Evolutionary conservation across 306 rosid genomes (phyloP).

Genomic region (Quercus agrifolia): DNA sequence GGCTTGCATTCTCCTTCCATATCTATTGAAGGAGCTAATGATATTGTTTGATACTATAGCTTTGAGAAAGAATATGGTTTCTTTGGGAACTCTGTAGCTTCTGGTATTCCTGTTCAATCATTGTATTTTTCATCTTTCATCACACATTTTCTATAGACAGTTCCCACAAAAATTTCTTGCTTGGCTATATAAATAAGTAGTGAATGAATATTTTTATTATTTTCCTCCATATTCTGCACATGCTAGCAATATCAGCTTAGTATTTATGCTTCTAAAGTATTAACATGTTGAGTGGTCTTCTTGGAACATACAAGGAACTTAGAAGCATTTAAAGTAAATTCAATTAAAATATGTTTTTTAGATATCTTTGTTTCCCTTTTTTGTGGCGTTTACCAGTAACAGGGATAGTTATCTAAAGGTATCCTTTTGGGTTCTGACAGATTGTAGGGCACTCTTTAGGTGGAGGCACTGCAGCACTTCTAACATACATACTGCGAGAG

Average conservation of each 20-base stretch:
- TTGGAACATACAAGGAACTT: neutral
- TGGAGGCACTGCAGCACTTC: slow-evolving; percentile 96
- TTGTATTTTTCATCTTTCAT: neutral
- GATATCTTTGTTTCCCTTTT: neutral
- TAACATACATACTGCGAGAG: slow-evolving; percentile 87
- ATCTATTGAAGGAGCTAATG: neutral
- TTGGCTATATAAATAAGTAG: neutral
- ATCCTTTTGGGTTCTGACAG: slow-evolving; percentile 31
- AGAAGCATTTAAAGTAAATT: neutral
- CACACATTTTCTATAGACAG: neutral
- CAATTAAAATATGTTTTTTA: too few relatives aligned
- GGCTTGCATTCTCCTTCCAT: neutral
- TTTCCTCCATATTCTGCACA: neutral
- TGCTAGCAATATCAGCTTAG: neutral
- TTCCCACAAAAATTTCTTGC: neutral
- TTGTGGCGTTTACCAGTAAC: slow-evolving; percentile 8
- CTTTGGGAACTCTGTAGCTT: neutral
- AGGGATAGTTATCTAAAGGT: neutral
- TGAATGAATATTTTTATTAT: neutral
- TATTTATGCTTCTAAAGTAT: neutral
- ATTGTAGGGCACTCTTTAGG: slow-evolving; percentile 98
- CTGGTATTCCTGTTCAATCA: neutral
- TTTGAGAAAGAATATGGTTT: neutral
- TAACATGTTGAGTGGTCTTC: neutral
- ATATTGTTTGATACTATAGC: neutral